Evolutionary conservation across 192 early-diverging fungal species (phyloP), one percentile per base, ranked within the genome.

Genomic region (Mortierella hygrophila): DNA sequence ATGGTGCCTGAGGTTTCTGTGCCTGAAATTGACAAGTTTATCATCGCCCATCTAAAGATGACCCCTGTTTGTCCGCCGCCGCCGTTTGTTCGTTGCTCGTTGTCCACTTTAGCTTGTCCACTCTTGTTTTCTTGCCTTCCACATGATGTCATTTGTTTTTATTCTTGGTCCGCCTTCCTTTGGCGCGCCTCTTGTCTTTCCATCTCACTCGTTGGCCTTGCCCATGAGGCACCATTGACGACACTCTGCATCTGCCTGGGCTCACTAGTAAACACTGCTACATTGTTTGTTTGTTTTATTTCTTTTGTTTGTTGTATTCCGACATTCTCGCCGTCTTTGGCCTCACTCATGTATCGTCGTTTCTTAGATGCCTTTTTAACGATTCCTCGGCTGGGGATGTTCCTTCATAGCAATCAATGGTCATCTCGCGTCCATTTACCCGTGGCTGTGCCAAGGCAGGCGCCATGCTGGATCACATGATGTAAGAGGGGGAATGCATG

Each of bases 161-260:
- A 5, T 42, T 70, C 73, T 57, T 75, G 15, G n/a, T 72, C 73
- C 41, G 41, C 49, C 42, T 49, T 52, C 29, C 26, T 74, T 74
- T 11, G 49, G 49, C 40, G 23, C 41, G 40, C 70, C 44, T 73
- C 44, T 29, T 37, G 26, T 26, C 13, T 65, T 68, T 68, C 65
- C 69, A 70, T 41, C 69, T 35, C 35, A 23, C 42, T 23, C 40
- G 35, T 42, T 84, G 57, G 18, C 68, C 49, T 83, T 32, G 40
- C 70, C 60, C 60, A 65, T 65, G 60, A 7, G 60, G 60, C 60
- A 29, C 60, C 29, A 65, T 65, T 65, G 60, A 65, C 60, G 60
- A 65, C 60, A 65, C 60, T 65, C 60, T 65, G 60, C 60, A 65
- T 65, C 10, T 13, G 60, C 60, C 55, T 15, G 60, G 60, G 60